Evolutionary conservation across 1,284 basidiomycete species (phyloP), one percentile per base, ranked within the genome.

Genomic region (Apiotrichum veenhuisii): DNA sequence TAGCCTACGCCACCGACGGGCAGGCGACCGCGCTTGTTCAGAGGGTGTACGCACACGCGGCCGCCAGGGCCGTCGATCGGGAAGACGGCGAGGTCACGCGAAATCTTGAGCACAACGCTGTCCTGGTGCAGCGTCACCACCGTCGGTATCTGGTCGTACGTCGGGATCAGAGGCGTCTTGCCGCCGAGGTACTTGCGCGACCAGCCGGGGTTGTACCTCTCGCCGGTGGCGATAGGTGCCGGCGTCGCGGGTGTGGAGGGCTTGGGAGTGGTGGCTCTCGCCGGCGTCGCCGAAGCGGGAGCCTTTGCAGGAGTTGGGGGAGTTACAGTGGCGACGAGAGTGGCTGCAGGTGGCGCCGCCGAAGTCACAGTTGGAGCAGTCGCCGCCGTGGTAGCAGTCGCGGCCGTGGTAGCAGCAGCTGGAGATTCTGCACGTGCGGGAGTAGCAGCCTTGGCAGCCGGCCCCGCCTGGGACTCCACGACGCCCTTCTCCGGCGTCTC

Each of bases 51-150:
- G 3, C 66, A 75, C 15, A 80, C 59, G n/a, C 77, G 63, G 0
- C 79, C 79, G 15, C 79, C 79, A 0, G 79, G 71, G 1, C 79
- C 79, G 14, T 76, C 68, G 23, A 80, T 70, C 4, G 79, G 79
- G 67, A 78, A 78, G 64, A 78, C 71, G 3, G 77, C 67, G 40
- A 72, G 67, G 9, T 63, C 11, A 0, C 63, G 54, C 3, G 75
- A 75, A 2, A 68, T 58, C 57, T 74, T 67, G 18, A 75, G 65
- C 22, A 80, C 65, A 30, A 68, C 63, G 7, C 74, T 72, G 52
- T 79, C 78, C 47, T 75, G 72, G 50, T 75, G 66, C 50, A 76
- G 69, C 1, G 78, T 74, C 1, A 69, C 67, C 14, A 79, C 61
- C 14, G 74, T 57, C 1, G 77, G 73, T 10, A 80, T 60, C 44